Evolutionary conservation across 441 rosid genomes (phyloP).

Genomic region (Pelargonium myrrhifolium): DNA sequence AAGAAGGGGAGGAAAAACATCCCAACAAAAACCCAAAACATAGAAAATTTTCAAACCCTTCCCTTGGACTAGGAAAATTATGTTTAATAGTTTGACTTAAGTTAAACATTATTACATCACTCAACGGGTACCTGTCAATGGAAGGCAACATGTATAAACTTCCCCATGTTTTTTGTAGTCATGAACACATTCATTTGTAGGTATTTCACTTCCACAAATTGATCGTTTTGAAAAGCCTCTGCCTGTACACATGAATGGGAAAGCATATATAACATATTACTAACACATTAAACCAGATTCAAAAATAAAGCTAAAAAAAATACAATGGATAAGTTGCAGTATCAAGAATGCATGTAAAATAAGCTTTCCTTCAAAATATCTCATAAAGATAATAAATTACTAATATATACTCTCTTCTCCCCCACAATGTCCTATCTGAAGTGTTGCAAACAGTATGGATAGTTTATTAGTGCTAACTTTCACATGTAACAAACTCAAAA

Average conservation of each 20-base stretch:
- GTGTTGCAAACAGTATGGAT: no score
- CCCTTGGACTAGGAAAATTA: background rate
- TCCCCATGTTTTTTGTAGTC: background rate
- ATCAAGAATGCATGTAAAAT: no score
- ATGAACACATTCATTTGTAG: background rate
- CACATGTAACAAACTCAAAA: no score
- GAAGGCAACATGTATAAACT: background rate
- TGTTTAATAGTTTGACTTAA: background rate
- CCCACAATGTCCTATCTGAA: no score
- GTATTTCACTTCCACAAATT: background rate
- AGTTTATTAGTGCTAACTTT: no score
- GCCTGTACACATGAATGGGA: background rate
- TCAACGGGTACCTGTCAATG: background rate
- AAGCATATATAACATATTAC: background rate
- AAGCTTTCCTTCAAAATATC: no score
- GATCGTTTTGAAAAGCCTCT: background rate
- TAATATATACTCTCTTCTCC: no score
- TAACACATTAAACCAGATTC: background rate
- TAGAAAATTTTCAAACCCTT: background rate
- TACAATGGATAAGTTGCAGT: background rate
- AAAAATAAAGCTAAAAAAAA: background rate
- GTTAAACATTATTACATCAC: background rate
- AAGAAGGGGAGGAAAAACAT: slow-evolving; percentile 8
- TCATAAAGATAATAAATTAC: no score
- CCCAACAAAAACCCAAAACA: background rate